Percentiles rank a stretch among this genome's conserved stretches.
Conservation (phyloP, 2,329 filamentous ascomycete genomes). For the Botryotinia convoluta region DNA sequence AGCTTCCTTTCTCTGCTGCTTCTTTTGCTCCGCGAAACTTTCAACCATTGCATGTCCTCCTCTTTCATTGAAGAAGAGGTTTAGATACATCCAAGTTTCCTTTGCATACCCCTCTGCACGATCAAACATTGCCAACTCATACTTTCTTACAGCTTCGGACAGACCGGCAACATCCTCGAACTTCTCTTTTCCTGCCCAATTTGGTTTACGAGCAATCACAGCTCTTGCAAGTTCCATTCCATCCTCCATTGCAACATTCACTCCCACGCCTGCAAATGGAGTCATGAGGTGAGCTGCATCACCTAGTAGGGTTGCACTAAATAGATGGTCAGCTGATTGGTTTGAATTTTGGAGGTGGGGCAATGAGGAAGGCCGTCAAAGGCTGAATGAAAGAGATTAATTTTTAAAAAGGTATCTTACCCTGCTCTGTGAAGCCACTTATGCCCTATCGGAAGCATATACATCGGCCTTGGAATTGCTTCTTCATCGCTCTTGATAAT, state of each 20-base stretch:
- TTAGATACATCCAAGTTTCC: slow-evolving; percentile 20
- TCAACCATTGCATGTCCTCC: slow-evolving; percentile 15
- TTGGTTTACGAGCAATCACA: slow-evolving; percentile 36
- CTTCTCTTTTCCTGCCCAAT: slow-evolving; percentile 28
- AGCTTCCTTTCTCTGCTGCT: slow-evolving; percentile 1
- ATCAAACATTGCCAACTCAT: slow-evolving; percentile 26
- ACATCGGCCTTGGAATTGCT: slow-evolving; percentile 22
- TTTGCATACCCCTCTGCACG: slow-evolving; percentile 22
- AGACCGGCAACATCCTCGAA: slow-evolving; percentile 10
- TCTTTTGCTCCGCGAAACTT: slow-evolving; percentile 12
- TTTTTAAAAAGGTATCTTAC: slow-evolving; percentile 18
- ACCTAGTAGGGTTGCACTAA: slow-evolving; percentile 47
- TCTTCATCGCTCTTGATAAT: slow-evolving; percentile 21
- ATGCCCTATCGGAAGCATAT: slow-evolving; percentile 23
- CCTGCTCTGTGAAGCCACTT: slow-evolving; percentile 23
- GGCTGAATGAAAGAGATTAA: slow-evolving; percentile 12
- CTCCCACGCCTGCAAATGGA: slow-evolving; percentile 45
- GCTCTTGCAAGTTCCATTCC: slow-evolving; percentile 41
- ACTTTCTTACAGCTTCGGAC: slow-evolving; percentile 22
- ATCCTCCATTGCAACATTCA: slow-evolving; percentile 48
- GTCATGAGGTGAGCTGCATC: slow-evolving; percentile 49
- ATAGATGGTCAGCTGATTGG: slow-evolving; percentile 37
- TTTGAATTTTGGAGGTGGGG: not conserved
- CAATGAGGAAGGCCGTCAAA: slow-evolving; percentile 2
- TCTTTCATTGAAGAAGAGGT: slow-evolving; percentile 24